Evolutionary conservation across 495 filamentous ascomycete genomes (phyloP), one percentile per base, ranked within the genome.

Genomic region (Geopyxis carbonaria): DNA sequence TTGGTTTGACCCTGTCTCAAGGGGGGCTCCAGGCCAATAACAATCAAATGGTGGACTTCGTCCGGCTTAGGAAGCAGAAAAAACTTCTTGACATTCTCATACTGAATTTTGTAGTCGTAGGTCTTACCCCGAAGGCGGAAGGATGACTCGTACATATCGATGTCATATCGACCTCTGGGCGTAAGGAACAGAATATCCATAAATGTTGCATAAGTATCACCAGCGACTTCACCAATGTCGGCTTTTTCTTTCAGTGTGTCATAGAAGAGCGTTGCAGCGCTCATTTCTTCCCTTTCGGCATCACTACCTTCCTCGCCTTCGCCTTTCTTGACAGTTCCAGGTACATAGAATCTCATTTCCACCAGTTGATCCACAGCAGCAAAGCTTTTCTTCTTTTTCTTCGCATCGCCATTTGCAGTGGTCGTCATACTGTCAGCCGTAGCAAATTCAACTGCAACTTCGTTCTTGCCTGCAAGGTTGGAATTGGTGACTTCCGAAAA

Each of bases 91-190:
- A 94, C 82, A 23, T 74, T 69, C 23, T 93, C 80, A 57, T 93
- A 99, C 62, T 93, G 83, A 45, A 99, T 93, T 68, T 99, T 99
- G 72, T 99, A 99, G 66, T 95, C 91, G 68, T 99, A 99, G 22
- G 91, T 99, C 62, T 95, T 95, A 35, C 91, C 91, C 34, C 91
- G 87, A 42, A 99, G 72, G 41, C 91, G 78, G 72, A 99, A 95
- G 4, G 91, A 95, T 1, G 75, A 73, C 57, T 95, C 91, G 69
- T 95, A 99, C 82, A 99, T 93, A 58, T 95, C 91, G 66, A 95
- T 92, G 59, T 94, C 91, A 68, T 95, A 99, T 35, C 91, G 89
- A 57, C 91, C 91, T 78, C 89, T 92, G 42, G 89, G 89, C 21
- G 91, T 99, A 47, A 99, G 80, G 66, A 95, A 92, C 23, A 99